Evolutionary conservation across 495 filamentous ascomycete species (phyloP).

Genomic region (Amniculicola lignicola): DNA sequence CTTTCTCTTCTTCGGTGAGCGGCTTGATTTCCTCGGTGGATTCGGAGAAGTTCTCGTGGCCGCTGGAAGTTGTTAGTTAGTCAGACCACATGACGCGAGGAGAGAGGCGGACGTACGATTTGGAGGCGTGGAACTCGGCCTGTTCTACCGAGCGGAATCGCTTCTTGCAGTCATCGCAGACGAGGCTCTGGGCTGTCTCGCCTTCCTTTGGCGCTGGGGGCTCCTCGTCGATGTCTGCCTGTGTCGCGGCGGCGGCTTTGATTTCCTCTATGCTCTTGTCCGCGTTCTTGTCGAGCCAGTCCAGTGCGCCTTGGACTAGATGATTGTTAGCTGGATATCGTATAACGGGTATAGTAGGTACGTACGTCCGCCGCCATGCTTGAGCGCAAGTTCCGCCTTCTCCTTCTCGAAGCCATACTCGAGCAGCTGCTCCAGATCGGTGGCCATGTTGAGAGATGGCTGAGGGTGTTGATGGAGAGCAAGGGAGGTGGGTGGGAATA

Average conservation of each 20-base stretch:
- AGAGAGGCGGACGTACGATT: conserved; percentile 56
- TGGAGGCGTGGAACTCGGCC: conserved; percentile 86
- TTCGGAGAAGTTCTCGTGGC: conserved; percentile 89
- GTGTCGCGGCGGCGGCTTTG: conserved; percentile 50
- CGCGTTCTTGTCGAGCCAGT: conserved; percentile 90
- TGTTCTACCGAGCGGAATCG: conserved; percentile 75
- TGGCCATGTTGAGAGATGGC: conserved; percentile 16
- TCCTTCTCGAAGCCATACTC: conserved; percentile 94
- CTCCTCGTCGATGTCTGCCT: too few species aligned
- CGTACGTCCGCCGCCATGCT: conserved; percentile 72
- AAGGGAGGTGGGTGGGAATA: not conserved
- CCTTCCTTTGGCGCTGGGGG: conserved; percentile 56
- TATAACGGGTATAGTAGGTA: not conserved
- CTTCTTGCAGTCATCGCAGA: conserved; percentile 92
- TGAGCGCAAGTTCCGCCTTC: conserved; percentile 74
- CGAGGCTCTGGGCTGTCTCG: conserved; percentile 60
- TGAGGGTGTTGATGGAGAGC: not conserved
- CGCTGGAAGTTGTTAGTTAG: conserved; percentile 42
- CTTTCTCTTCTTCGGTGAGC: conserved; percentile 89
- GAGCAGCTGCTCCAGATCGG: conserved; percentile 75
- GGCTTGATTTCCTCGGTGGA: conserved; percentile 88
- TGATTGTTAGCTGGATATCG: conserved; percentile 4
- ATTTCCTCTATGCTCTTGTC: conserved; percentile 80
- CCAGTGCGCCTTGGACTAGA: conserved; percentile 80
- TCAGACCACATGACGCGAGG: not conserved